A percentile compares a stretch with the other conserved stretches of the same genome.
These are phyloP conservation scores for Annulohypoxylon moriforme DNA, from an alignment of 495 filamentous ascomycete species.

Conservation along the genomic window DNA sequence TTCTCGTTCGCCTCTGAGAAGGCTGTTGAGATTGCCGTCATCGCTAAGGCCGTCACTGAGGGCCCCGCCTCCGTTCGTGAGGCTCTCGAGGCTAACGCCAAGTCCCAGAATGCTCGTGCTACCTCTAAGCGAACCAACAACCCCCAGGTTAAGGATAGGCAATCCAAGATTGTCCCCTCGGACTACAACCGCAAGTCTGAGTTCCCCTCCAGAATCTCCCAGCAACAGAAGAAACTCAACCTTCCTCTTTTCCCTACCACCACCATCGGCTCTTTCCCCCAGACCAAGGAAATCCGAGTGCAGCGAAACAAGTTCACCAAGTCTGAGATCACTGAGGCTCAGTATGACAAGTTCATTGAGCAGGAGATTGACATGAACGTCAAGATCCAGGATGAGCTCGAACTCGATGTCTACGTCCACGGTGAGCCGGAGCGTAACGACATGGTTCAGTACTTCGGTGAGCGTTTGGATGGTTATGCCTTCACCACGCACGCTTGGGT, in stretches of 20 bases:
- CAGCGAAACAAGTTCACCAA: constrained; percentile 98
- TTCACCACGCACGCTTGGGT: constrained; percentile 99
- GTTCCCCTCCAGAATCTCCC: constrained; percentile 82
- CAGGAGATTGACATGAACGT: constrained; percentile 94
- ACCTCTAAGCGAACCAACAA: constrained; percentile 95
- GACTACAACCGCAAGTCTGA: constrained; percentile 92
- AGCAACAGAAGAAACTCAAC: constrained; percentile 87
- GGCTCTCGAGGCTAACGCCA: constrained; percentile 93
- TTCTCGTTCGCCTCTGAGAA: constrained; percentile 99
- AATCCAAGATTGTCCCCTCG: constrained; percentile 81
- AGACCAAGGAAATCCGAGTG: constrained; percentile 97
- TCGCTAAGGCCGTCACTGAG: constrained; percentile 95
- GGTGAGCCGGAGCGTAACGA: constrained; percentile 99
- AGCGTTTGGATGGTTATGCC: constrained; percentile 94
- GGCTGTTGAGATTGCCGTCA: constrained; percentile 86
- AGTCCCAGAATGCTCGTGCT: constrained; percentile 86
- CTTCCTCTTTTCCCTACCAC: constrained; percentile 98
- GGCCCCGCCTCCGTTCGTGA: constrained; percentile 85
- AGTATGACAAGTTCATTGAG: constrained; percentile 99
- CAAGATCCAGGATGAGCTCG: constrained; percentile 97
- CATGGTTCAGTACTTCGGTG: constrained; percentile 99
- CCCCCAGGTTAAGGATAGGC: constrained; percentile 93
- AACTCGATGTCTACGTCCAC: constrained; percentile 95
- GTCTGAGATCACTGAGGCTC: constrained; percentile 86
- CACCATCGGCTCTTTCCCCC: constrained; percentile 98